Conservation (phyloP, 169 alveolate genomes). For the Plasmodium malariae region DNA sequence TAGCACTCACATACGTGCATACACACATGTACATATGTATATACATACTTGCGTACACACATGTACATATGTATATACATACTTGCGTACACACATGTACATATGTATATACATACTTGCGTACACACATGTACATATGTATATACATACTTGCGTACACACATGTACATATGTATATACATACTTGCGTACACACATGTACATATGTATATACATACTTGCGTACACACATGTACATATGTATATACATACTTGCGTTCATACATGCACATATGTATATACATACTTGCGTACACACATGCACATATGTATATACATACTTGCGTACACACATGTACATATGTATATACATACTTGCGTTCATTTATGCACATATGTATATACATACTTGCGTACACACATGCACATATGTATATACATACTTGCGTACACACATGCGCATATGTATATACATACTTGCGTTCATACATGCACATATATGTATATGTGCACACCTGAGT, state of each 20-base stretch:
- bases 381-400: no score
- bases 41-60: no score
- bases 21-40: background rate
- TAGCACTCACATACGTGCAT: no score
- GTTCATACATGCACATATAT: background rate
- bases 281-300: no score
- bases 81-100: no score
- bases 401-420: slow-evolving; percentile 4
- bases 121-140: background rate
- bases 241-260: background rate
- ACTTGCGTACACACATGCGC: no score
- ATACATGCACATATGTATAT: background rate
- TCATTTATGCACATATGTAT: background rate
- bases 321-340: no score
- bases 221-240: background rate
- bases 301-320: slow-evolving; percentile 15
- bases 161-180: background rate
- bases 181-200: no score
- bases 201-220: background rate
- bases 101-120: background rate
- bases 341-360: background rate
- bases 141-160: no score
- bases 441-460: background rate
- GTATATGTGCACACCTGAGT: background rate
- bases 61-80: slow-evolving; percentile 4